A percentile compares a stretch with the other conserved stretches of the same genome.
Evolutionary conservation across 164 flowering plant genomes (phyloP).

Genomic region (Sedum album): DNA sequence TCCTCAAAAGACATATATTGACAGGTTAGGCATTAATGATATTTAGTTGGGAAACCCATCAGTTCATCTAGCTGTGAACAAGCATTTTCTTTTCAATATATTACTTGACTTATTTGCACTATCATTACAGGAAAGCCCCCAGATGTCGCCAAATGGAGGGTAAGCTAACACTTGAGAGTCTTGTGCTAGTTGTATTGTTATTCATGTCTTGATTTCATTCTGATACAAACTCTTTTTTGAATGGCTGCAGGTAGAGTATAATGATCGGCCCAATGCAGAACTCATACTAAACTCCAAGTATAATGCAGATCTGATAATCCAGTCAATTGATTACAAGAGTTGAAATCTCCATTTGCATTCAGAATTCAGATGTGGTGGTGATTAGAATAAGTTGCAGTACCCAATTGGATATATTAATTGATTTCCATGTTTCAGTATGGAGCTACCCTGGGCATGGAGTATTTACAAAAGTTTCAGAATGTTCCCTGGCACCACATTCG

Average conservation of each 20-base stretch:
- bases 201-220: background rate
- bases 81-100: background rate
- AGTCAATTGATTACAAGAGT: constrained; percentile 37
- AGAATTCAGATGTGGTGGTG: background rate
- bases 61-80: background rate
- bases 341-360: too few relatives aligned
- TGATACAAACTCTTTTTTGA: background rate
- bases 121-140: constrained; percentile 47
- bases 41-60: too few relatives aligned
- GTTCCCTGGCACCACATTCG: too few relatives aligned
- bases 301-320: constrained; percentile 74
- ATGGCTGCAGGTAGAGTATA: constrained; percentile 58
- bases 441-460: too few relatives aligned
- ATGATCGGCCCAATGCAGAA: constrained; percentile 90
- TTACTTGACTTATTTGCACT: background rate
- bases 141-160: constrained; percentile 83
- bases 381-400: background rate
- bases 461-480: too few relatives aligned
- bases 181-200: background rate
- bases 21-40: constrained; percentile 28
- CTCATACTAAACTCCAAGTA: constrained; percentile 62
- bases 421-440: too few relatives aligned
- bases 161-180: constrained; percentile 19
- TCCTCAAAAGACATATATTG: constrained; percentile 62
- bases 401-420: background rate